A percentile compares a stretch with the other conserved stretches of the same genome.
These are phyloP conservation scores for Fusarium sp. DNA, from an alignment of 2,329 filamentous ascomycete genomes.

Conservation along the genomic window DNA sequence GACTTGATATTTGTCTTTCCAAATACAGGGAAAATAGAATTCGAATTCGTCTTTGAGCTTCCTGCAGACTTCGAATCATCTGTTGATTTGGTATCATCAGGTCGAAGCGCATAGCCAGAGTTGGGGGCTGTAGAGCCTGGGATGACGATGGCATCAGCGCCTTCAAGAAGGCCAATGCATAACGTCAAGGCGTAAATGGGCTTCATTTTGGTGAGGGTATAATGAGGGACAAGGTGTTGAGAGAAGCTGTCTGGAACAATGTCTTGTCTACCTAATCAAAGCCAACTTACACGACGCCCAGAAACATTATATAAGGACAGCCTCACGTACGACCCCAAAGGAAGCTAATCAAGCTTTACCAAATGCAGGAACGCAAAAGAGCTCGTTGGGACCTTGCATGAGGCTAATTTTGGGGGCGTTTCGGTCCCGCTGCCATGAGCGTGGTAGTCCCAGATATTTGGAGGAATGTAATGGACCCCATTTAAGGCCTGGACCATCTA, in stretches of 20 bases:
- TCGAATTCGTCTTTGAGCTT: background rate
- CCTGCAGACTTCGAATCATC: background rate
- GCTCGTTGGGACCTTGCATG: conserved; percentile 15
- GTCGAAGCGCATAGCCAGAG: conserved; percentile 3
- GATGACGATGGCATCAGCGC: background rate
- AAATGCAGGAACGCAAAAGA: conserved; percentile 15
- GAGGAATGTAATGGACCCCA: conserved; percentile 17
- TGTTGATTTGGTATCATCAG: background rate
- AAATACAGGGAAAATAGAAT: background rate
- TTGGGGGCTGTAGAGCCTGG: conserved; percentile 5
- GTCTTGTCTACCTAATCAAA: background rate
- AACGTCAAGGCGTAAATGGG: conserved; percentile 8
- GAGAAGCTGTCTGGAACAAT: background rate
- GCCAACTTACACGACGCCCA: background rate
- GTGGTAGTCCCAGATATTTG: background rate
- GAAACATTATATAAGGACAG: conserved; percentile 21
- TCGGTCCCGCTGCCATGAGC: background rate
- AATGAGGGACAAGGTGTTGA: background rate
- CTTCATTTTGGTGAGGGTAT: conserved; percentile 6
- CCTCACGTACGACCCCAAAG: background rate
- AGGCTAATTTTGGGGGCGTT: conserved; percentile 2
- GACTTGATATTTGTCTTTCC: background rate
- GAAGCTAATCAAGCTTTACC: conserved; percentile 2
- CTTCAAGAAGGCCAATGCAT: conserved; percentile 4
- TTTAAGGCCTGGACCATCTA: conserved; percentile 15